phyloP scores from a whole-genome alignment of 2,329 filamentous ascomycete genomes.

The Coniochaeta sp. region DNA sequence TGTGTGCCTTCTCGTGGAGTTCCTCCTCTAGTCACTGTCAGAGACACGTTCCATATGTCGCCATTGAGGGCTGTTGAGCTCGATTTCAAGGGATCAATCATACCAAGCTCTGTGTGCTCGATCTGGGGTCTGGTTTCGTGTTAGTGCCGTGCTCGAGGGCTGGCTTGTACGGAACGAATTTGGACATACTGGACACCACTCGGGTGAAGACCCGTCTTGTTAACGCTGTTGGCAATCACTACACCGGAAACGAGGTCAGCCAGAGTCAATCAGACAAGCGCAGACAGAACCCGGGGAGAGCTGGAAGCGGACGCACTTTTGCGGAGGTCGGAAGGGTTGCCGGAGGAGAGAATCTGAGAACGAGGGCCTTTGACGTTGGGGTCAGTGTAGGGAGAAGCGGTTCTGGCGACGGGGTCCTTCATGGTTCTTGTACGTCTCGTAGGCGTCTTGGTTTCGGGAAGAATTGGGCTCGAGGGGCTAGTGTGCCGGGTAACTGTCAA shows the following conservation, averaged over 20 bases:
- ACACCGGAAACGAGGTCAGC: conserved; percentile 9
- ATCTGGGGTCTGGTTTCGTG: conserved; percentile 55
- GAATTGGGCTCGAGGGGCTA: background rate
- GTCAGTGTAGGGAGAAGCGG: conserved; percentile 35
- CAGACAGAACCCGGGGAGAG: conserved; percentile 6
- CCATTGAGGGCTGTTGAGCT: conserved; percentile 2
- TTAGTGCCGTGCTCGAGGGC: background rate
- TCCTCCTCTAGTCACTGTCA: conserved; percentile 59
- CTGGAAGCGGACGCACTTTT: conserved; percentile 24
- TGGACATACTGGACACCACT: conserved; percentile 68
- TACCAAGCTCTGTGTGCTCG: conserved; percentile 79
- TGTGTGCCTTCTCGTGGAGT: conserved; percentile 94
- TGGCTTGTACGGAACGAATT: conserved; percentile 5
- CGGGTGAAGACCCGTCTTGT: conserved; percentile 90
- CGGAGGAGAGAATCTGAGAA: conserved; percentile 29
- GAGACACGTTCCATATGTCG: conserved; percentile 13
- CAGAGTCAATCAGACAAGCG: background rate
- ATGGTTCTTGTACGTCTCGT: conserved; percentile 19
- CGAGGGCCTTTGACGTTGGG: conserved; percentile 34
- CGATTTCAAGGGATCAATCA: conserved; percentile 28
- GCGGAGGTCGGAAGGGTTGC: conserved; percentile 13
- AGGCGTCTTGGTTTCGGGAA: background rate
- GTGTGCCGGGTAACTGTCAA: background rate
- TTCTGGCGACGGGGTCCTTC: conserved; percentile 32
- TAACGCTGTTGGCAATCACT: conserved; percentile 59